Evolutionary conservation across 2,329 filamentous ascomycete species (phyloP), one percentile per base, ranked within the genome.

Genomic region (Fusarium sp.): DNA sequence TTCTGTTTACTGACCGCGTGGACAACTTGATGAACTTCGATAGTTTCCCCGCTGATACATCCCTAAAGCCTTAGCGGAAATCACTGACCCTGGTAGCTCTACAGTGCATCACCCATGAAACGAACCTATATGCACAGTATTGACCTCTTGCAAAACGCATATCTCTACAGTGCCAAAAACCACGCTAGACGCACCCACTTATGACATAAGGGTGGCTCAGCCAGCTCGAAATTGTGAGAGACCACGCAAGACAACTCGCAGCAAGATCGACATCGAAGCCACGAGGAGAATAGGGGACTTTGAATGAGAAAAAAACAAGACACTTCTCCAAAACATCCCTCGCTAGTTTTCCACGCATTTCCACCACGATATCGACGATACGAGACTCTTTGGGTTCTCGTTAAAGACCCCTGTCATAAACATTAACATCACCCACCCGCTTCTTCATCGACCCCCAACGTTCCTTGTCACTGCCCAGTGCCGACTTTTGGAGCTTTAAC

Each of bases 191-290:
- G 36, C 70, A 69, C 71, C 65, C 62, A 68, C 59, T 77, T 75
- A 77, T 77, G 75, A 77, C 75, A 77, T 77, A 77, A 76, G 75
- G 75, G 75, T 77, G 75, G 74, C 75, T 77, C 73, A 76, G 74
- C 73, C 65, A 69, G 58, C 65, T 77, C 60, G 74, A 77, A 77
- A 77, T 76, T 77, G 73, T 75, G 75, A 75, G 74, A 75, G 74
- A 77, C 72, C 75, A 77, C 75, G 75, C 75, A 77, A 77, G 75
- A 75, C 75, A 75, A 73, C 46, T 73, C 55, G 58, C 67, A 62
- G 58, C 42, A 74, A 63, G 74, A 76, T 75, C 75, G 67, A 73
- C 71, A 72, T 69, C 59, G 64, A 75, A 74, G 74, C 74, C 74
- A 76, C 71, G 72, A 77, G 65, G 69, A 71, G 66, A 76, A 76